Conservation (phyloP, 768 basidiomycete species). For the Lactarius deliciosus region DNA sequence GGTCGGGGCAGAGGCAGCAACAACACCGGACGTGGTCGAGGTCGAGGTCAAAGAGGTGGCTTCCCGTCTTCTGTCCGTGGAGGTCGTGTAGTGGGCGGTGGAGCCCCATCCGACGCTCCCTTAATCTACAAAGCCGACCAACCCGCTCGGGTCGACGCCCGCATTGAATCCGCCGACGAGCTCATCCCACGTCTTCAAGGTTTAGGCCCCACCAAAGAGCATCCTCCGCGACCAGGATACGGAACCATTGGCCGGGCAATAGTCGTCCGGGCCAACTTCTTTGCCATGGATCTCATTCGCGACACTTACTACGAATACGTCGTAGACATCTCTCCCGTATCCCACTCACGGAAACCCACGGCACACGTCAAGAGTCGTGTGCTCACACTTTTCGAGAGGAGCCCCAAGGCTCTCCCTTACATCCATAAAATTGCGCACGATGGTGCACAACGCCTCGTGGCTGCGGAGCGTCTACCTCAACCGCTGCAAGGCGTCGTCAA, state of each 20-base stretch:
- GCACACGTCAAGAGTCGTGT: conserved; percentile 48
- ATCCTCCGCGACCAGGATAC: conserved; percentile 26
- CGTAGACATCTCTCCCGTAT: conserved; percentile 51
- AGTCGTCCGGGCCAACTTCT: conserved; percentile 62
- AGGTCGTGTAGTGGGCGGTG: background rate
- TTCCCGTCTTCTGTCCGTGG: background rate
- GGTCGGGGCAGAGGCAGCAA: background rate
- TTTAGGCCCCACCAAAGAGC: conserved; percentile 6
- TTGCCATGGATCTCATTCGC: conserved; percentile 47
- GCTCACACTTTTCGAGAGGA: conserved; percentile 53
- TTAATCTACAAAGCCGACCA: conserved; percentile 6
- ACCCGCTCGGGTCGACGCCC: background rate
- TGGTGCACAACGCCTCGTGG: conserved; percentile 42
- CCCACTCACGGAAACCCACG: conserved; percentile 39
- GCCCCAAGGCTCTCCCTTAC: conserved; percentile 39
- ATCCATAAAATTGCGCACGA: conserved; percentile 52
- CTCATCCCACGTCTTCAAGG: background rate
- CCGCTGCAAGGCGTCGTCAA: conserved; percentile 37
- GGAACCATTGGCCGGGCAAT: conserved; percentile 39
- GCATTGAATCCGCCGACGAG: background rate
- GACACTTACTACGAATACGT: conserved; percentile 55
- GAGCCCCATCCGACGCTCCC: background rate
- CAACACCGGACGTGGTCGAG: background rate
- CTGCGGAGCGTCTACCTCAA: conserved; percentile 40
- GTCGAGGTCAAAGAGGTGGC: background rate